Base-by-base conservation (phyloP, 129 eudicot genomes). In the Rutidosis leptorrhynchoides region DNA sequence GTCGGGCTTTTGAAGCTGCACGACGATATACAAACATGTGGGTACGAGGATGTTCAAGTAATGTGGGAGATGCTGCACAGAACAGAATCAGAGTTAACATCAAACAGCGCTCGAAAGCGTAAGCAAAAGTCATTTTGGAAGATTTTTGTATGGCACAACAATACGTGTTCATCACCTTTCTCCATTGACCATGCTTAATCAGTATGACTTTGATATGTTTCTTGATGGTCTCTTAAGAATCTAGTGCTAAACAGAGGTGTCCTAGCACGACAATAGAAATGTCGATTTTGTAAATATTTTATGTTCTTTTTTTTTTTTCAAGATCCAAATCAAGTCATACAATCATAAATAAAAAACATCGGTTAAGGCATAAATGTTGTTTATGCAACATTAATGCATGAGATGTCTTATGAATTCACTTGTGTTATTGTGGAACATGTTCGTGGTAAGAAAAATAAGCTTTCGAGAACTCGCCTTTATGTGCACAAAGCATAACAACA, bases 41-140 rank as follows among this genome's bases (percentile, higher is more conserved):
- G 45, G 5, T 37, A 10, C 0, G 16, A 37, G 16, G 45, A 37
- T 37, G 16, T 37, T 16, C 45, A 37, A 4, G 45, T 37, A 16
- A 37, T 10, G 45, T 37, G 4, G 16, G 16, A 37, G 16, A 37
- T 37, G 45, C 45, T 37, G 10, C 2, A 16, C 15, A 37, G 16
- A 37, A 11, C 45, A 37, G 45, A 37, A 2, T 37, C 5, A 0
- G 16, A 5, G 45, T 11, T 2, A 4, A 35, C 11, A 1, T 35
- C 43, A 35, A 35, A 62, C 70, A 73, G 27, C 43, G 75, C 66
- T n/a, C 68, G 66, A 2, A 86, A 85, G 76, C 79, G 82, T 45
- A 86, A 83, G 67, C 79, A 72, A 0, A 70, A 68, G 7, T 79
- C 90, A 4, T 85, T 83, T 54, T 83, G 89, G 94, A 89, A 83